Conservation (phyloP, 176 grass and related monocot species). For the sorghum (Sorghum bicolor) region Sorghum_bicolor_NCBIv3 NC_012875.2:56171501-56172000, state of each 20-base stretch:
- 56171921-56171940: background rate
- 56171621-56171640: too few relatives aligned
- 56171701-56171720: background rate
- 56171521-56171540: background rate
- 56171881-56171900: background rate
- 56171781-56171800: background rate
- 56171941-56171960: slow-evolving; percentile 24
- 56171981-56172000: slow-evolving; percentile 81
- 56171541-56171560: background rate
- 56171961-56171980: slow-evolving; percentile 75
- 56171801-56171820: slow-evolving; percentile 9
- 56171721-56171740: background rate
- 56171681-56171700: background rate
- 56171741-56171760: background rate
- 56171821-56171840: slow-evolving; percentile 19
- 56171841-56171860: background rate
- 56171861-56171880: background rate
- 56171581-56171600: too few relatives aligned
- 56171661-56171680: too few relatives aligned
- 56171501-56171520: too few relatives aligned
- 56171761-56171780: background rate
- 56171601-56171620: too few relatives aligned
- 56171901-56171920: background rate
- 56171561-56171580: too few relatives aligned
- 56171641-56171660: too few relatives aligned